These are phyloP conservation scores for Entonaema liquescens DNA, from an alignment of 495 filamentous ascomycete species.

Conservation along the genomic window DNA sequence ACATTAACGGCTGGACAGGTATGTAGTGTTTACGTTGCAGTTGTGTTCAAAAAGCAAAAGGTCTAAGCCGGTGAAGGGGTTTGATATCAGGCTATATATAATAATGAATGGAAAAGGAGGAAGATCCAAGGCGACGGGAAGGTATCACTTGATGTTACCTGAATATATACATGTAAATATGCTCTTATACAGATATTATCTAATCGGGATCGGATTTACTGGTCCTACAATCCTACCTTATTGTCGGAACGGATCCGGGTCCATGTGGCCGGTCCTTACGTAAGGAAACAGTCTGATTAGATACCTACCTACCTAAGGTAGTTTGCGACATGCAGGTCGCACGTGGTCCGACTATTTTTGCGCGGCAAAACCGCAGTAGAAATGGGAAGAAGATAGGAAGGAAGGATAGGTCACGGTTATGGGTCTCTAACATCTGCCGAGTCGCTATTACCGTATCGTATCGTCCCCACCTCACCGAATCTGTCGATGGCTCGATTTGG, in stretches of 20 bases:
- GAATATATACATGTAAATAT: too few species aligned
- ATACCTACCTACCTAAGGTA: too few species aligned
- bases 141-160: not conserved
- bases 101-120: constrained; percentile 17
- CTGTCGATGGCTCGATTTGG: constrained; percentile 39
- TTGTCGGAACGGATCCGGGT: not conserved
- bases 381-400: not conserved
- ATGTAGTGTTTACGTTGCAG: not conserved
- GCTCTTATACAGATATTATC: not conserved
- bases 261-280: not conserved
- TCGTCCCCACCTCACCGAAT: constrained; percentile 27
- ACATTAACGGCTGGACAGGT: not conserved
- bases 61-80: not conserved
- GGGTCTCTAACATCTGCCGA: constrained; percentile 35
- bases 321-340: constrained; percentile 22
- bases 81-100: constrained; percentile 30
- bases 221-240: not conserved
- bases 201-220: not conserved
- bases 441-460: constrained; percentile 18
- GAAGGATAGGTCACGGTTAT: not conserved
- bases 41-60: constrained; percentile 10
- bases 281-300: constrained; percentile 1
- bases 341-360: constrained; percentile 25
- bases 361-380: constrained; percentile 35
- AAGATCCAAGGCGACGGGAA: constrained; percentile 15